Evolutionary conservation across 1,284 basidiomycete species (phyloP).

Genomic region (Boletellus deceptivus): DNA sequence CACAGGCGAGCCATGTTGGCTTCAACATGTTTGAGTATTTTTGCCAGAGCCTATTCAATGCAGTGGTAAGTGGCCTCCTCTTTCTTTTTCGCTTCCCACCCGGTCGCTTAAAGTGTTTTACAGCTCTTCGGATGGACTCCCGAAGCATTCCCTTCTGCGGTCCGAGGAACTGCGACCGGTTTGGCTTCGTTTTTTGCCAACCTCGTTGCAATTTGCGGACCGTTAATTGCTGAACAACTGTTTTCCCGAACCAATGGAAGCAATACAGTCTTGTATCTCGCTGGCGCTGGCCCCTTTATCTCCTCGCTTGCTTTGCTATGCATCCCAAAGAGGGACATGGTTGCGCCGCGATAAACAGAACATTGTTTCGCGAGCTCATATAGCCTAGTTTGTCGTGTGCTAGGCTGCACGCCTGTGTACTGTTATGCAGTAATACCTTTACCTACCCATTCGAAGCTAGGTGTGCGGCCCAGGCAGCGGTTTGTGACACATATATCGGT

Average conservation of each 20-base stretch:
- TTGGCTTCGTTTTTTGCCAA: conserved; percentile 7
- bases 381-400: too few relatives aligned
- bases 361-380: too few relatives aligned
- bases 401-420: too few relatives aligned
- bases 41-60: conserved; percentile 14
- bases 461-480: too few relatives aligned
- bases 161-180: conserved; percentile 17
- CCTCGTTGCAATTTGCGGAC: conserved; percentile 6
- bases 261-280: conserved; percentile 15
- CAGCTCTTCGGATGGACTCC: conserved; percentile 22
- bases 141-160: conserved; percentile 16
- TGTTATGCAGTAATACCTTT: too few relatives aligned
- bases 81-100: background rate
- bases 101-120: background rate
- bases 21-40: conserved; percentile 15
- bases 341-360: conserved; percentile 6
- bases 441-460: too few relatives aligned
- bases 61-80: conserved; percentile 1
- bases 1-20: conserved; percentile 17
- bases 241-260: conserved; percentile 9
- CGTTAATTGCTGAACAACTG: conserved; percentile 10
- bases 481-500: too few relatives aligned
- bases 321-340: conserved; percentile 16
- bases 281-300: conserved; percentile 11
- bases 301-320: conserved; percentile 6